phyloP scores from a whole-genome alignment of 768 basidiomycete species.

The Crassisporium funariophilum region DNA sequence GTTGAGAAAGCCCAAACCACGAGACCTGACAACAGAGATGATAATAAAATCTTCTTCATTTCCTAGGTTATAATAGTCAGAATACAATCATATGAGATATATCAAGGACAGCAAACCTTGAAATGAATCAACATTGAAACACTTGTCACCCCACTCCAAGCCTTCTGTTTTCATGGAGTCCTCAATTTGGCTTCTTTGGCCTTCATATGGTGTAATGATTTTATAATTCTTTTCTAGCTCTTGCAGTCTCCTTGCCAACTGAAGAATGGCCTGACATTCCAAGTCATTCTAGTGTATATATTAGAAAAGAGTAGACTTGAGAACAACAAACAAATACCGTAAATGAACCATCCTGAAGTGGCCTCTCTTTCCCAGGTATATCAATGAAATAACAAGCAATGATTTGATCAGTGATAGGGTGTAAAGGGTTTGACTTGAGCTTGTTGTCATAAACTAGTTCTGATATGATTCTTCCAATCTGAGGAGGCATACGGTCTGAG shows the following conservation, averaged over 20 bases:
- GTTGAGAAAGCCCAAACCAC: conserved; percentile 64
- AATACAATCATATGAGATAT: conserved; percentile 3
- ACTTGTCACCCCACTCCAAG: conserved; percentile 66
- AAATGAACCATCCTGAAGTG: conserved; percentile 31
- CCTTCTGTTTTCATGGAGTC: conserved; percentile 48
- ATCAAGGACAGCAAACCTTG: conserved; percentile 51
- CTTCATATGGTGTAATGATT: conserved; percentile 84
- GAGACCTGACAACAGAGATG: conserved; percentile 66
- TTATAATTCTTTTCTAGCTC: conserved; percentile 49
- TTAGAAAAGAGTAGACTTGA: conserved; percentile 1
- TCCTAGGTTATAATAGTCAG: conserved; percentile 42
- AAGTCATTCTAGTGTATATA: conserved; percentile 50
- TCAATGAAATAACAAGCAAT: conserved; percentile 71
- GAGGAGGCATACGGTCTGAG: conserved; percentile 81
- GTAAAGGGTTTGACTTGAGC: conserved; percentile 55
- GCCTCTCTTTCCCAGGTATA: conserved; percentile 42
- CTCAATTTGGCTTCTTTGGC: conserved; percentile 65
- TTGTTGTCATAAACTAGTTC: conserved; percentile 60
- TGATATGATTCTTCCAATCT: conserved; percentile 77
- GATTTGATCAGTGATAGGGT: conserved; percentile 45
- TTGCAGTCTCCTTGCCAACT: conserved; percentile 60
- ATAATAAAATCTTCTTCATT: conserved; percentile 84
- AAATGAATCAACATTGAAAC: conserved; percentile 86
- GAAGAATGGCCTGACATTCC: conserved; percentile 59
- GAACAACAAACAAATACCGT: conserved; percentile 28